phyloP scores from a whole-genome alignment of 2,329 filamentous ascomycete genomes.

The Cladophialophora immunda region DNA sequence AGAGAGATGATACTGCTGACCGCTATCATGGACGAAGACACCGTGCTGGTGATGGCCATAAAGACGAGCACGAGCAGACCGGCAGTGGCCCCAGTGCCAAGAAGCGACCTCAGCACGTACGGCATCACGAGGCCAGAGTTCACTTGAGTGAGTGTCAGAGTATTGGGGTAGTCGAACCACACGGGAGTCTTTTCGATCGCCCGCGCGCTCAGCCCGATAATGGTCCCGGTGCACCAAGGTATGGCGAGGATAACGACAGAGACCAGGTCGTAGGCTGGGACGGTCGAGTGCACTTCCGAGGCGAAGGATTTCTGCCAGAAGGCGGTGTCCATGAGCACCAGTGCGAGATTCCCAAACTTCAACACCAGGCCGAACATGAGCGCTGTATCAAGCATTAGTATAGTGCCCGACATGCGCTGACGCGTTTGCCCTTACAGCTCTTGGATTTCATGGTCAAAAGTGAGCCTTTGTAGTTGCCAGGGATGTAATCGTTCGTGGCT shows the following conservation, averaged over 20 bases:
- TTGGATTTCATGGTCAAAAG: slow-evolving; percentile 60
- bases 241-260: slow-evolving; percentile 57
- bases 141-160: slow-evolving; percentile 52
- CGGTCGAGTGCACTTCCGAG: slow-evolving; percentile 57
- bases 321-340: slow-evolving; percentile 62
- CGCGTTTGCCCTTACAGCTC: slow-evolving; percentile 44
- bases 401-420: background rate
- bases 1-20: slow-evolving; percentile 61
- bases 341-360: slow-evolving; percentile 59
- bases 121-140: slow-evolving; percentile 59
- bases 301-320: slow-evolving; percentile 65
- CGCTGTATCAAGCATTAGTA: slow-evolving; percentile 15
- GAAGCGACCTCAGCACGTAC: slow-evolving; percentile 54
- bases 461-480: slow-evolving; percentile 58
- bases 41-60: slow-evolving; percentile 62
- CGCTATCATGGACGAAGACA: slow-evolving; percentile 61
- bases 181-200: slow-evolving; percentile 58
- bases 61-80: slow-evolving; percentile 60
- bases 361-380: slow-evolving; percentile 54
- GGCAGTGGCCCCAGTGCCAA: slow-evolving; percentile 54
- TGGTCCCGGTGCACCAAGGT: slow-evolving; percentile 58
- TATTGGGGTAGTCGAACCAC: slow-evolving; percentile 55
- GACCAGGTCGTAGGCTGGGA: slow-evolving; percentile 58
- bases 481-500: slow-evolving; percentile 54
- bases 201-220: slow-evolving; percentile 56